Evolutionary conservation across 345 rosid species (phyloP), one percentile per base, ranked within the genome.

Genomic region (Eucalyptus urophylla): DNA sequence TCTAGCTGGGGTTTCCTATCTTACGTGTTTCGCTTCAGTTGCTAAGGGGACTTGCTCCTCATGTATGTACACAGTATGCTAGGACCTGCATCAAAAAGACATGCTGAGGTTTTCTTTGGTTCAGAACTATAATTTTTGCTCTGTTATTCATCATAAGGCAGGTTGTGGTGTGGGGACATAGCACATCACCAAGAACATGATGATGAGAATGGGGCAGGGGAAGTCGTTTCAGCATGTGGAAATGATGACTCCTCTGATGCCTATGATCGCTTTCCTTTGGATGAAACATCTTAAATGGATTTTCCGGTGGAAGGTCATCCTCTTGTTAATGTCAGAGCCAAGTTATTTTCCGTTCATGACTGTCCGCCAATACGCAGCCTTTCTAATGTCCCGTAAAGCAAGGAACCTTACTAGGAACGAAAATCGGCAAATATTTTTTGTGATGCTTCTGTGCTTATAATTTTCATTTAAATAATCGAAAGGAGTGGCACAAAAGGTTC

Each of bases 161-260:
- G 98, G 95, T 95, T 90, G 93, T 94, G 85, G 87, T 94, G 87
- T 19, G 99, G 99, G 86, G 65, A 97, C 93, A 94, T 96, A 90
- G 97, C 95, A 60, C 92, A 95, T 90, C 92, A 89, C 88, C 95
- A 95, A 91, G 93, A 91, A 89, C 94, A 94, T 92, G 92, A 88
- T 92, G 86, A 92, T 40, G 93, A 92, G 88, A 92, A 88, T 86
- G 93, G 89, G 87, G 65, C n/a, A 58, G 89, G 53, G 15, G 89
- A 53, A 24, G 87, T 83, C 83, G 62, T 87, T 86, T 89, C 91
- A 91, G 97, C 93, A 92, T 87, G 87, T 88, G 94, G 89, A 89
- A 93, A 91, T 88, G 91, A 87, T 44, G 90, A 86, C 91, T 67
- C 86, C 67, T 91, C 91, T 47, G 94, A 93, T 83, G 81, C 92